Evolutionary conservation across 306 rosid genomes (phyloP).

Genomic region (Neltuma alba): DNA sequence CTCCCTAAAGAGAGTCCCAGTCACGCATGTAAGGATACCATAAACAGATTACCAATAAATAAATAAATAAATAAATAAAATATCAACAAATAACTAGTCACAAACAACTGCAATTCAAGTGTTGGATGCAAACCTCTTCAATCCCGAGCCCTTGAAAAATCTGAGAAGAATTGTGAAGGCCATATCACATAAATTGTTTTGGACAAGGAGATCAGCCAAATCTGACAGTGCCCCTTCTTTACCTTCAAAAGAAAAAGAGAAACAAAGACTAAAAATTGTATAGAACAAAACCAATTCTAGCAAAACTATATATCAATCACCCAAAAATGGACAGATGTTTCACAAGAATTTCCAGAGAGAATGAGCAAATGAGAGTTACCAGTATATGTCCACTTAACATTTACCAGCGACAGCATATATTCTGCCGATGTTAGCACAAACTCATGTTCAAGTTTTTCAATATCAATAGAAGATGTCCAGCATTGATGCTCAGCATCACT

Average conservation of each 20-base stretch:
- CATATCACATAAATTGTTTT: slow-evolving; percentile 71
- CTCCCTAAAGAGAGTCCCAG: slow-evolving; percentile 60
- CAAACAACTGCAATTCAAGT: neutral
- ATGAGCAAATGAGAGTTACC: slow-evolving; percentile 51
- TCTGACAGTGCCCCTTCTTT: slow-evolving; percentile 60
- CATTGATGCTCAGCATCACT: slow-evolving; percentile 55
- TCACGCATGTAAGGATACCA: slow-evolving; percentile 33
- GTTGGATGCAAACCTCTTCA: slow-evolving; percentile 63
- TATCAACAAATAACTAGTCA: neutral
- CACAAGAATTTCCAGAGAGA: slow-evolving; percentile 11
- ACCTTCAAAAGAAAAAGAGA: slow-evolving; percentile 46
- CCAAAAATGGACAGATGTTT: slow-evolving; percentile 4
- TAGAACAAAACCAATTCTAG: slow-evolving; percentile 19
- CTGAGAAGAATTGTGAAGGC: slow-evolving; percentile 75
- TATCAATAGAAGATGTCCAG: slow-evolving; percentile 55
- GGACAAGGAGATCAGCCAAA: slow-evolving; percentile 79
- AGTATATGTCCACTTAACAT: slow-evolving; percentile 69
- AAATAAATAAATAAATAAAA: neutral
- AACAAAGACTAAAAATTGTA: slow-evolving; percentile 20
- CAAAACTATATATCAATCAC: slow-evolving; percentile 17
- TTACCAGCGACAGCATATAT: slow-evolving; percentile 71
- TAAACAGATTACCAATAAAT: neutral
- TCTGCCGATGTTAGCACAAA: slow-evolving; percentile 86
- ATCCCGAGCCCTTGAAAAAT: slow-evolving; percentile 82
- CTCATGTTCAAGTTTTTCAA: slow-evolving; percentile 81